A percentile compares a stretch with the other conserved stretches of the same genome.
Evolutionary conservation across 2,329 filamentous ascomycete species (phyloP).

Genomic region (Trichophyton mentagrophytes): DNA sequence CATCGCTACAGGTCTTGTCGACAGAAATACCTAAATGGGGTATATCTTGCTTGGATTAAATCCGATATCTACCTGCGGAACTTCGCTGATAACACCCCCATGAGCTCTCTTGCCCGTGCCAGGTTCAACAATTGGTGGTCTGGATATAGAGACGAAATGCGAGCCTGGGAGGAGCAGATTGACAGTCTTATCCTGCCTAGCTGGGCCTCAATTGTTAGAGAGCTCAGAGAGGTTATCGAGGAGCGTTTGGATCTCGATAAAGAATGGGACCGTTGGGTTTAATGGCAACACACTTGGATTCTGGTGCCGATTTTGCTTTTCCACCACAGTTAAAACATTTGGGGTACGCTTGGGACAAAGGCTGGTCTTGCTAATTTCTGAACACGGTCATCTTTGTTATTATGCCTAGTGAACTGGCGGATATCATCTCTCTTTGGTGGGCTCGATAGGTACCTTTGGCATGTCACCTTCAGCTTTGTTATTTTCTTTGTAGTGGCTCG

Average conservation of each 20-base stretch:
- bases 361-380: too few species aligned
- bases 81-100: slow-evolving; percentile 5
- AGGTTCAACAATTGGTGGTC: slow-evolving; percentile 19
- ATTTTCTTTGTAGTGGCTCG: too few species aligned
- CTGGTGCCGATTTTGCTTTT: too few species aligned
- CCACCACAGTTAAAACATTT: background rate
- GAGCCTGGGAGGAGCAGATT: slow-evolving; percentile 18
- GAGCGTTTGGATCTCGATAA: slow-evolving; percentile 19
- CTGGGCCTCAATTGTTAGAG: slow-evolving; percentile 19
- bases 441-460: too few species aligned
- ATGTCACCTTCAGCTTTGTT: too few species aligned
- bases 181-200: slow-evolving; percentile 16
- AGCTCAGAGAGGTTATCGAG: slow-evolving; percentile 17
- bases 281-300: background rate
- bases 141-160: slow-evolving; percentile 17
- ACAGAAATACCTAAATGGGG: slow-evolving; percentile 8
- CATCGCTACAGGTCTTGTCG: slow-evolving; percentile 5
- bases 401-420: too few species aligned
- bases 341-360: background rate
- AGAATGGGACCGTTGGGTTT: slow-evolving; percentile 4
- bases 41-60: slow-evolving; percentile 13
- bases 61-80: slow-evolving; percentile 11
- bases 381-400: too few species aligned
- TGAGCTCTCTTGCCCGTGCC: slow-evolving; percentile 12
- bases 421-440: too few species aligned